phyloP scores from a whole-genome alignment of 352 stramenopile genomes.

The Pythium phragmiticola region DNA sequence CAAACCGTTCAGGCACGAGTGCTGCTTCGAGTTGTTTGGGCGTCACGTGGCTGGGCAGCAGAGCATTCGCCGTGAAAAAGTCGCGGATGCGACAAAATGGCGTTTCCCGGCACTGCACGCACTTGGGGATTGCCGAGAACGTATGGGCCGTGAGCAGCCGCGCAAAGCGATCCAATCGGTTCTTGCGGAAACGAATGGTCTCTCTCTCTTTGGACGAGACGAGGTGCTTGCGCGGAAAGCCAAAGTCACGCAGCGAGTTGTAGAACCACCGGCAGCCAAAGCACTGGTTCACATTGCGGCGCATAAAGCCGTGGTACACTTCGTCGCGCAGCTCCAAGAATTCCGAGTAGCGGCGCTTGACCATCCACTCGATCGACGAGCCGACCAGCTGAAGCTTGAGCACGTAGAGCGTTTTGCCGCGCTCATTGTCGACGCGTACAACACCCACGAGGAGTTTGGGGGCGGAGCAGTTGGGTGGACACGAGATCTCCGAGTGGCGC shows the following conservation, averaged over 20 bases:
- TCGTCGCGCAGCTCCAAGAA: conserved; percentile 57
- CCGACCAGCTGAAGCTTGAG: conserved; percentile 41
- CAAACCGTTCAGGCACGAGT: conserved; percentile 49
- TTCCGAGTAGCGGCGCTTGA: conserved; percentile 70
- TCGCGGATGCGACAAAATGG: conserved; percentile 61
- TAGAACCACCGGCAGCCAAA: conserved; percentile 76
- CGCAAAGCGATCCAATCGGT: conserved; percentile 54
- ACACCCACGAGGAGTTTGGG: conserved; percentile 56
- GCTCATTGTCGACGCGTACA: conserved; percentile 19
- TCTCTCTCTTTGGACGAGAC: conserved; percentile 41
- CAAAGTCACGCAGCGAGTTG: conserved; percentile 56
- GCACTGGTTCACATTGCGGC: conserved; percentile 46
- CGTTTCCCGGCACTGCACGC: conserved; percentile 49
- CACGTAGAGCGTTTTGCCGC: conserved; percentile 43
- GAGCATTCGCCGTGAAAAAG: conserved; percentile 54
- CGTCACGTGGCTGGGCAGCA: conserved; percentile 27
- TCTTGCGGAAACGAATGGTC: conserved; percentile 50
- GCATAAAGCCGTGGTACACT: conserved; percentile 52
- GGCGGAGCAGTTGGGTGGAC: conserved; percentile 39
- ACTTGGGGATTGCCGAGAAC: conserved; percentile 78
- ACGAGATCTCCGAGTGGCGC: conserved; percentile 58
- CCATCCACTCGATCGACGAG: conserved; percentile 50
- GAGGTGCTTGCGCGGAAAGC: conserved; percentile 62
- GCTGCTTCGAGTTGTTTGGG: conserved; percentile 31
- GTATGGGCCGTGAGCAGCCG: conserved; percentile 60